Evolutionary conservation across 768 basidiomycete genomes (phyloP), one percentile per base, ranked within the genome.

Genomic region (Heimioporus sp.): DNA sequence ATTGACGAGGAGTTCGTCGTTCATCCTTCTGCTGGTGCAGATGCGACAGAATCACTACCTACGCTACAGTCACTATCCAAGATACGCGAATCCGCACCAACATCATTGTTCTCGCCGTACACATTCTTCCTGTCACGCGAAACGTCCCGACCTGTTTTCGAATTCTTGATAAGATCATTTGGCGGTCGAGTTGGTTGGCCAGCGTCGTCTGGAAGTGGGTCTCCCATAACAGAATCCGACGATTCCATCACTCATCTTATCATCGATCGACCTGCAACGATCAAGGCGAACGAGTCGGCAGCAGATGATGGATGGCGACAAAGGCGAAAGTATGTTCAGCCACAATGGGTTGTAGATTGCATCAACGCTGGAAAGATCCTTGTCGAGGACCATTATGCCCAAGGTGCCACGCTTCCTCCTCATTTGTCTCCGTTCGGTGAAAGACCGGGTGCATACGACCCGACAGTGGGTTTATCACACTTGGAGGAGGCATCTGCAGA

Each of bases 331-430:
- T 92, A 89, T 68, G 80, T 98, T 16, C 97, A 98, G 69, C 97
- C 97, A 11, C 96, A 98, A 69, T 98, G 97, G 97, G 80, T 97
- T 31, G 91, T 92, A 34, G 97, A 99, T 67, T 97, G 90, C 68
- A 85, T 97, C 66, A 99, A 99, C 67, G 80, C 83, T 9, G 85
- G 86, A 10, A 90, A 81, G 67, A 79, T 96, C 52, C 77, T 98
- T 28, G 79, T 92, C 1, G 90, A 94, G 61, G 94, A 90, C 54
- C 77, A 80, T 24, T 98, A 98, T 65, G 78, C 76, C 20, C 94
- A 93, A 63, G 97, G 94, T 3, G 81, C 82, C 57, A 80, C 81
- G 2, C 80, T 98, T 31, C 97, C 97, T 3, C 94, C 97, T 24
- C 97, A 99, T 74, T 69, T 99, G 48, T 95, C 92, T 70, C 97